Evolutionary conservation across 805 yeast species (phyloP).

Genomic region (Ogataea angusta): DNA sequence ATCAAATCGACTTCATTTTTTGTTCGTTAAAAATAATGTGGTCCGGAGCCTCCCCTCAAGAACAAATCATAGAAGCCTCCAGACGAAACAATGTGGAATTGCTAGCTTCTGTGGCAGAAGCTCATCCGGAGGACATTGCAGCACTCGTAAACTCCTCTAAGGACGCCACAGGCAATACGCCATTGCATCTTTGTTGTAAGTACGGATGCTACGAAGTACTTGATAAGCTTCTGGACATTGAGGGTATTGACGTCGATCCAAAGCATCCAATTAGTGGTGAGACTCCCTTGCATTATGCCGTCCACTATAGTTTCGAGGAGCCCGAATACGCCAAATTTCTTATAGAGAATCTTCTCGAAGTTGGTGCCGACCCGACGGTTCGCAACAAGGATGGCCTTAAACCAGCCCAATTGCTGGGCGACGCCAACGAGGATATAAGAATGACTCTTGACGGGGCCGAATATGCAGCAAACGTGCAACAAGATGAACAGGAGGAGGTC

Average conservation of each 20-base stretch:
- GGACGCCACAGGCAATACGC: conserved; percentile 76
- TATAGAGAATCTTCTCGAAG: conserved; percentile 79
- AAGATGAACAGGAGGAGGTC: conserved; percentile 35
- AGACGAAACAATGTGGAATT: conserved; percentile 85
- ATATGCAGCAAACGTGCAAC: conserved; percentile 52
- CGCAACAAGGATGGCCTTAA: conserved; percentile 61
- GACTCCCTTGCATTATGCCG: conserved; percentile 89
- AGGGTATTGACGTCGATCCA: conserved; percentile 90
- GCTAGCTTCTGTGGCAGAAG: conserved; percentile 49
- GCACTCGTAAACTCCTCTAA: conserved; percentile 62
- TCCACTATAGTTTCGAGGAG: conserved; percentile 68
- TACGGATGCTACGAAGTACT: conserved; percentile 84
- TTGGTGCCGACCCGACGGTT: conserved; percentile 79
- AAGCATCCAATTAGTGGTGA: conserved; percentile 66
- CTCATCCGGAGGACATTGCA: conserved; percentile 38
- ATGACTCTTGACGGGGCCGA: conserved; percentile 80
- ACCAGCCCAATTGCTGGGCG: conserved; percentile 64
- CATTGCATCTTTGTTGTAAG: conserved; percentile 77
- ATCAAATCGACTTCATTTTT: conserved; percentile 1
- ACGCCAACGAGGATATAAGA: conserved; percentile 52
- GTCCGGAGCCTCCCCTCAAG: conserved; percentile 68
- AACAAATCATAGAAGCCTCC: conserved; percentile 82
- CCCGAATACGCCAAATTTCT: conserved; percentile 81
- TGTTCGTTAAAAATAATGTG: conserved; percentile 1
- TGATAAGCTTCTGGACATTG: conserved; percentile 78